Evolutionary conservation across 164 flowering plant species (phyloP), one percentile per base, ranked within the genome.

Genomic region (Aristolochia fimbriata): DNA sequence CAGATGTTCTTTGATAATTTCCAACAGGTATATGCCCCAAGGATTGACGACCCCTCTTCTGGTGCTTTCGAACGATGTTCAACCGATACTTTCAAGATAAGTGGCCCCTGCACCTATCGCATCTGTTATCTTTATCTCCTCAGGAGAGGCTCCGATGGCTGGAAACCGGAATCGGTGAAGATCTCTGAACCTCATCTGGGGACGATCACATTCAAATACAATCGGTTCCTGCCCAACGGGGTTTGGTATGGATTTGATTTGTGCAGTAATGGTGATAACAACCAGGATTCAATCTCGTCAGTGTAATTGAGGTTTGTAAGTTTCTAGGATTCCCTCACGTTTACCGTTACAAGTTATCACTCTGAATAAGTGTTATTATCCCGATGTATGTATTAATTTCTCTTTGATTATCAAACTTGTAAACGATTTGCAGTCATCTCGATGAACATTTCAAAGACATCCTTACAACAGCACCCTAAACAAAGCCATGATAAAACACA

Each of bases 11-110:
- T 19, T 17, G 37, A 27, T 6, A 22, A n/a, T 58, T 25, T 55
- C 47, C 15, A 51, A 21, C 60, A 91, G 96, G 81, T 88, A 4
- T 85, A 87, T 60, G 91, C 75, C 13, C 82, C 87, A 21, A 78
- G 90, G 52, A 30, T 89, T 6, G 94, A 89, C 43, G 86, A 89
- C 65, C 94, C 91, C 51, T 68, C 76, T 1, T 56, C 85, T 1
- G 33, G 82, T 30, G 66, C 91, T 21, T 89, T 89, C 46, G 90
- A 85, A 63, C 19, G 81, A 11, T 90, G 97, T 61, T 90, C 97
- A 1, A 67, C 84, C 0, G 97, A 90, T 51, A 84, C 91, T 7
- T 87, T 72, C 59, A 67, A 73, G 59, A 65, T 90, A 59, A 19
- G 30, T 0, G 93, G 97, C 1, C 87, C 97, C 10, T 90, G 95